phyloP scores from a whole-genome alignment of 768 basidiomycete species.

The Dendrothele bispora region DNA sequence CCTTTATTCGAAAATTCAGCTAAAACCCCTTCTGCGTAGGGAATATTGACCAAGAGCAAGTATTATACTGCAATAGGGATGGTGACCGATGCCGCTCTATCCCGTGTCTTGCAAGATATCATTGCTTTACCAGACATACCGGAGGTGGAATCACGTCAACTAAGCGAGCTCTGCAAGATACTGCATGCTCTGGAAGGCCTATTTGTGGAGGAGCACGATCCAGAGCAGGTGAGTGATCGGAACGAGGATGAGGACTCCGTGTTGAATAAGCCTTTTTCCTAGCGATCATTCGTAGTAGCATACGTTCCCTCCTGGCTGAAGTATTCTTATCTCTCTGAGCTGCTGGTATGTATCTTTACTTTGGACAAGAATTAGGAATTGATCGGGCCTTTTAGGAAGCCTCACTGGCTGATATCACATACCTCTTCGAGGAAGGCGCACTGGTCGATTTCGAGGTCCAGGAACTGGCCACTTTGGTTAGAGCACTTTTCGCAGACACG shows the following conservation, averaged over 20 bases:
- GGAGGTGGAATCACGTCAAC: constrained; percentile 78
- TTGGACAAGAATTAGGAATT: constrained; percentile 2
- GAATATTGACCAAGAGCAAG: constrained; percentile 66
- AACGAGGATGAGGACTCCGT: background rate
- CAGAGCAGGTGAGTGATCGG: constrained; percentile 46
- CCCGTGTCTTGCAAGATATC: constrained; percentile 68
- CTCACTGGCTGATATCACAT: constrained; percentile 87
- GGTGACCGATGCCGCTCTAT: constrained; percentile 67
- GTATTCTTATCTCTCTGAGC: constrained; percentile 90
- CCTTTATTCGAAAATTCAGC: background rate
- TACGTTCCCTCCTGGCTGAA: constrained; percentile 95
- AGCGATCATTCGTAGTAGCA: constrained; percentile 76
- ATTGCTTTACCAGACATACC: constrained; percentile 83
- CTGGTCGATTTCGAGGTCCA: constrained; percentile 87
- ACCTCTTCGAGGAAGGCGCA: constrained; percentile 88
- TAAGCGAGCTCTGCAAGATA: constrained; percentile 82
- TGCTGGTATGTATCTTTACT: constrained; percentile 60
- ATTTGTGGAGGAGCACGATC: constrained; percentile 72
- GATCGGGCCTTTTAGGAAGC: constrained; percentile 61
- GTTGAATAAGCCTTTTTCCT: constrained; percentile 4
- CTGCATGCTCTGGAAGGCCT: constrained; percentile 78
- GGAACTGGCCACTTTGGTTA: constrained; percentile 79
- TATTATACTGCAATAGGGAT: constrained; percentile 73
- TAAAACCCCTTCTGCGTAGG: constrained; percentile 35
- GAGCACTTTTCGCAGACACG: constrained; percentile 88